Percentiles rank a stretch among this genome's conserved stretches.
phyloP scores from a whole-genome alignment of 805 yeast species.

The Myxozyma neotropica region DNA sequence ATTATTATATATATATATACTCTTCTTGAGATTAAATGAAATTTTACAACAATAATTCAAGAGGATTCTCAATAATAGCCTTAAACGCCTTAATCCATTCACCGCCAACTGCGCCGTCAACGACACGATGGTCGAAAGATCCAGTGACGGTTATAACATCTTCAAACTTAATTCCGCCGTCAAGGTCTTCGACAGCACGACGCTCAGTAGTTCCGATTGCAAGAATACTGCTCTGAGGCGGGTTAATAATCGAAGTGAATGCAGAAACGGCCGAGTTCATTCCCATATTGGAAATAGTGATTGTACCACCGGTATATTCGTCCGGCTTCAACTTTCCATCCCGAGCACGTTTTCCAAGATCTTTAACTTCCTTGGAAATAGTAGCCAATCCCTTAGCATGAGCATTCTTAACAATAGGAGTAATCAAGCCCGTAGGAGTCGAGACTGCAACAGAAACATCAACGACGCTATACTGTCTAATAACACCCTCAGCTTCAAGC shows the following conservation, averaged over 20 bases:
- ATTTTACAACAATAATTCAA: constrained; percentile 78
- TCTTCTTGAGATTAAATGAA: background rate
- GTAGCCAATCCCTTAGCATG: constrained; percentile 81
- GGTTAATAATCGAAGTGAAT: constrained; percentile 97
- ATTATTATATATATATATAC: background rate
- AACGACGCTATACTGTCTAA: constrained; percentile 87
- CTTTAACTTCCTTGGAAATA: constrained; percentile 85
- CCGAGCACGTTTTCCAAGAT: constrained; percentile 94
- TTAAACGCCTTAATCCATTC: constrained; percentile 94
- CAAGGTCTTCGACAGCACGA: constrained; percentile 91
- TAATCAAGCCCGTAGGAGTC: constrained; percentile 94
- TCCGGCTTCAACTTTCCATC: constrained; percentile 90
- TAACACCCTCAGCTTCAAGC: constrained; percentile 84
- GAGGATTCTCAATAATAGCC: constrained; percentile 90
- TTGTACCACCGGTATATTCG: constrained; percentile 99
- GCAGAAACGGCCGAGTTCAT: constrained; percentile 92
- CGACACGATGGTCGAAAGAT: constrained; percentile 95
- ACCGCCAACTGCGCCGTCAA: constrained; percentile 98
- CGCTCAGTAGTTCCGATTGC: constrained; percentile 94
- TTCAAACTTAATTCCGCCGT: constrained; percentile 89
- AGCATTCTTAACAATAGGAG: constrained; percentile 92
- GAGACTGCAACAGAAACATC: constrained; percentile 99
- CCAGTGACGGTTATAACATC: constrained; percentile 91
- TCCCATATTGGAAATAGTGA: constrained; percentile 97
- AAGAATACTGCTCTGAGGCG: constrained; percentile 92